Conservation (phyloP, 2,329 filamentous ascomycete species). For the Paecilomyces variotii region DNA sequence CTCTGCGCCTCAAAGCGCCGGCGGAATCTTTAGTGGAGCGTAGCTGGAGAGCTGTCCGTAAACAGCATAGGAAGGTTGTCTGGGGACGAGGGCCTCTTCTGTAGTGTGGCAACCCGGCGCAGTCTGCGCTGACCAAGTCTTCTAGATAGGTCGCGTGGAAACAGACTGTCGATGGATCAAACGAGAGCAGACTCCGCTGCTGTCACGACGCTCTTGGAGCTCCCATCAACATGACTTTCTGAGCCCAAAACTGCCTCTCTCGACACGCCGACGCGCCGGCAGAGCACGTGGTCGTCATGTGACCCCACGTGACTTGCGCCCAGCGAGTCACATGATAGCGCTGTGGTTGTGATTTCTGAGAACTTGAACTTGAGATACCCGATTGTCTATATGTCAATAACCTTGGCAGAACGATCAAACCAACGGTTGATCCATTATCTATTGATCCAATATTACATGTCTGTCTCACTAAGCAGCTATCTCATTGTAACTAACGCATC, state of each 20-base stretch:
- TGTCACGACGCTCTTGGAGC: not conserved
- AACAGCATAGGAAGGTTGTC: conserved; percentile 11
- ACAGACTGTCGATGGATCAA: not conserved
- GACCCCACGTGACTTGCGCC: not conserved
- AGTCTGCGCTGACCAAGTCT: not conserved
- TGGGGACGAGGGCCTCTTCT: conserved; percentile 9
- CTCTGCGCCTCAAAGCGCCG: not conserved
- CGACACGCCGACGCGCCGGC: not conserved
- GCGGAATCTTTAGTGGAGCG: not conserved
- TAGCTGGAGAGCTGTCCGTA: conserved; percentile 1
- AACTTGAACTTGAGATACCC: no score
- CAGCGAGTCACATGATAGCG: not conserved
- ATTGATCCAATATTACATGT: no score
- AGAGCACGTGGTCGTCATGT: not conserved
- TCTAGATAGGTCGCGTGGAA: not conserved
- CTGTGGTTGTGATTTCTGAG: not conserved
- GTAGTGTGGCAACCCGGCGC: not conserved
- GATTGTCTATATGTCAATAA: no score
- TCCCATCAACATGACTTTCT: not conserved
- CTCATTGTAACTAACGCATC: no score
- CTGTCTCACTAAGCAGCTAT: no score
- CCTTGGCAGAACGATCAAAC: no score
- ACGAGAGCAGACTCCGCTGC: not conserved
- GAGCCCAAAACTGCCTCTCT: not conserved
- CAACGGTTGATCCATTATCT: no score